Base-by-base conservation (phyloP, 2,329 filamentous ascomycete genomes). In the Reticulascus tulasneorum region DNA sequence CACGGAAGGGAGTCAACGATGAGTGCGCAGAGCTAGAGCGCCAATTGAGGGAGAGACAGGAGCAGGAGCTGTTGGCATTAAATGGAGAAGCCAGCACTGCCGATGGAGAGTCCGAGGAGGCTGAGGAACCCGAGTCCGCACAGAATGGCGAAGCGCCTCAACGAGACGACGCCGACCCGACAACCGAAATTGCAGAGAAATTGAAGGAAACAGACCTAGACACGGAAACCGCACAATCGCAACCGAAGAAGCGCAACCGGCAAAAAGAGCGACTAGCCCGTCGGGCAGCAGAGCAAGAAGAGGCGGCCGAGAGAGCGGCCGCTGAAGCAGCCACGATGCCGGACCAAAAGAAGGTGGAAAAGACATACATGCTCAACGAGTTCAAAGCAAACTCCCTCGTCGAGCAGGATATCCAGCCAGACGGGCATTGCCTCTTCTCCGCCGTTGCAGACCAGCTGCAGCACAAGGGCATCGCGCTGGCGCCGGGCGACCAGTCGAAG, bases 351-450 rank as follows among this genome's bases (percentile, higher is more conserved):
- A 73, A 74, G 28, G 64, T 75, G 34, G 89, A 95, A 65, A 73
- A 79, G 48, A 68, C 75, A 33, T 73, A 75, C 29, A 90, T 98
- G 80, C 68, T 76, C 38, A 66, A 67, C 19, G 75, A 77, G 25
- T 84, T 96, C 56, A 63, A 69, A 35, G 66, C 71, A 28, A 66
- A 83, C 38, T 71, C 70, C 1, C 71, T 97, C 12, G 68, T 67
- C 15, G 86, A 96, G 66, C 76, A 85, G 50, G 80, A 87, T 40
- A 89, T 98, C 38, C 76, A 76, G 24, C 88, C 93, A 0, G 91
- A 98, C 61, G 93, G 93, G 0, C 93, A 98, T 64, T 98, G 93
- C 56, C 68, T 98, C 12, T 98, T 97, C 63, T 85, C 88, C 12
- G 89, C 93, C 1, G 75, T 97, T 33, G 90, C 91, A 18, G 87